Conservation (phyloP, 1,284 basidiomycete species). For the Rhodotorula sp. region DNA sequence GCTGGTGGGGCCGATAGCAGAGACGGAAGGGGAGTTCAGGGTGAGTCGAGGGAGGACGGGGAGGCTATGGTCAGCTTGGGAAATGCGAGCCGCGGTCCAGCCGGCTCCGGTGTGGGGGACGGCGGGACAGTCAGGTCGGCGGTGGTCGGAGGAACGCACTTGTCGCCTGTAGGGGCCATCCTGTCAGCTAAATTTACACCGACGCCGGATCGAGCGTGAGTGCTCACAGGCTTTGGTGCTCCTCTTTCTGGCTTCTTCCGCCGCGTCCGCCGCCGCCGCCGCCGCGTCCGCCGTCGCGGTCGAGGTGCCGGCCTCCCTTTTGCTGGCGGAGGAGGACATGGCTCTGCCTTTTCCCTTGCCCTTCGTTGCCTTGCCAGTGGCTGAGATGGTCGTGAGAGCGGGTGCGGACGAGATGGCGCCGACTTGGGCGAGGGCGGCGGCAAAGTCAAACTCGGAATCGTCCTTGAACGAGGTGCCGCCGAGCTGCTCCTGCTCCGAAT, state of each 20-base stretch:
- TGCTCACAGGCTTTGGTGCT: conserved; percentile 33
- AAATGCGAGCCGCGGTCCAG: not conserved
- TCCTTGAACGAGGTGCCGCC: not conserved
- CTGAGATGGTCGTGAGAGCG: not conserved
- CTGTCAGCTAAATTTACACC: too few species aligned
- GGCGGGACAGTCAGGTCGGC: not conserved
- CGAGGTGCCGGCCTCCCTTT: not conserved
- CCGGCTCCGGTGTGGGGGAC: not conserved
- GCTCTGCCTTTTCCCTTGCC: conserved; percentile 1
- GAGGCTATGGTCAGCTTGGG: not conserved
- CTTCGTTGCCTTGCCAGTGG: not conserved
- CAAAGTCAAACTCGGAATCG: not conserved
- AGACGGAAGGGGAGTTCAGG: not conserved
- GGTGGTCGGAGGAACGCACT: conserved; percentile 5
- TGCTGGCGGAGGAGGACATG: not conserved
- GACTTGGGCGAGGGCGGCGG: not conserved
- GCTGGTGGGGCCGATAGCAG: conserved; percentile 50
- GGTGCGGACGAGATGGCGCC: not conserved
- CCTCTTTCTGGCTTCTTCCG: conserved; percentile 21
- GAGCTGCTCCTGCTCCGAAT: not conserved
- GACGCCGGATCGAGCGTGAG: too few species aligned
- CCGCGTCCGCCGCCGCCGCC: conserved; percentile 6
- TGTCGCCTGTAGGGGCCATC: conserved; percentile 16
- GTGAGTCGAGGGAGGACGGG: not conserved
- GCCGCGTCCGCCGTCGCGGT: not conserved